A percentile compares a stretch with the other conserved stretches of the same genome.
These are phyloP conservation scores for Kodamaea plutei DNA, from an alignment of 1,139 yeast genomes.

Conservation along the genomic window DNA sequence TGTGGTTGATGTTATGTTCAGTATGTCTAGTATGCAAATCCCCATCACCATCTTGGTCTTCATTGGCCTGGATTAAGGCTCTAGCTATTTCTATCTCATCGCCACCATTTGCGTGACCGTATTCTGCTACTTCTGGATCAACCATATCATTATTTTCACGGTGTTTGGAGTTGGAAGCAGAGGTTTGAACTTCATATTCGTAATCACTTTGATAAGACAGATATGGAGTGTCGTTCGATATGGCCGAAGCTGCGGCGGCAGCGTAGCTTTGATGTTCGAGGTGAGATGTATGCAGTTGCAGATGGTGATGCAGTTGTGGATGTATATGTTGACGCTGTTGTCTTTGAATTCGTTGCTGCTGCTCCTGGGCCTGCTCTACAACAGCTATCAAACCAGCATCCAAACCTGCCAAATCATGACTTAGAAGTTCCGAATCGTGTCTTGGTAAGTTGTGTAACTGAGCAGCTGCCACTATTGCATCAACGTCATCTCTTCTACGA, in stretches of 20 bases:
- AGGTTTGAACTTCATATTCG: slow-evolving; percentile 13
- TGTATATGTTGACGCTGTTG: slow-evolving; percentile 11
- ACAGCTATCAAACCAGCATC: slow-evolving; percentile 62
- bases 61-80: slow-evolving; percentile 61
- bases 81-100: slow-evolving; percentile 65
- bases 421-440: slow-evolving; percentile 28
- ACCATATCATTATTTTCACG: slow-evolving; percentile 27
- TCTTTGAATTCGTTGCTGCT: slow-evolving; percentile 10
- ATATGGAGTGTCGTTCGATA: slow-evolving; percentile 20
- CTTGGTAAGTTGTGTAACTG: slow-evolving; percentile 32
- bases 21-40: too few relatives aligned
- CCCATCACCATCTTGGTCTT: slow-evolving; percentile 23
- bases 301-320: slow-evolving; percentile 9
- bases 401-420: slow-evolving; percentile 39
- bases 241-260: slow-evolving; percentile 43
- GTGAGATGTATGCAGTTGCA: slow-evolving; percentile 9
- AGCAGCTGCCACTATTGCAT: slow-evolving; percentile 34
- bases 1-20: too few relatives aligned
- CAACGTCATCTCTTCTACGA: slow-evolving; percentile 27
- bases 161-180: slow-evolving; percentile 7
- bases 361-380: slow-evolving; percentile 56
- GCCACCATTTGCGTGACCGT: slow-evolving; percentile 44
- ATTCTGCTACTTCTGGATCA: slow-evolving; percentile 57
- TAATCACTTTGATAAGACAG: slow-evolving; percentile 22
- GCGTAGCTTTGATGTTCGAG: slow-evolving; percentile 28